Percentiles rank a stretch among this genome's conserved stretches.
Evolutionary conservation across 495 filamentous ascomycete genomes (phyloP).

Genomic region (Cudoniella acicularis): DNA sequence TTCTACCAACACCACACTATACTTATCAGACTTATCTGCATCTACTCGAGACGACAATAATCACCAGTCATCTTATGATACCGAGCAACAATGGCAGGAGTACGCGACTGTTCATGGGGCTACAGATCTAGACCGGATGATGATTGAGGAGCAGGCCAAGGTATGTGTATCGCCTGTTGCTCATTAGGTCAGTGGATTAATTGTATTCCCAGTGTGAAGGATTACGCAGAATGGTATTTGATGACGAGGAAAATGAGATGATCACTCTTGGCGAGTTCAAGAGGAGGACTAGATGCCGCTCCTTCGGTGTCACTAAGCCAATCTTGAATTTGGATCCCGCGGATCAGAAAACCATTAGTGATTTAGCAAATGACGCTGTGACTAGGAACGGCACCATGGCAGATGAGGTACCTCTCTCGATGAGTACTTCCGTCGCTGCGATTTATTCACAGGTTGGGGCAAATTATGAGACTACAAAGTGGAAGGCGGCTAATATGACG

Average conservation of each 20-base stretch:
- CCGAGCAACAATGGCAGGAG: neutral
- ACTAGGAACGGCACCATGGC: too few species aligned
- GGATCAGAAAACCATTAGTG: too few species aligned
- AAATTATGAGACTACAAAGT: too few species aligned
- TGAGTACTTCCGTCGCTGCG: too few species aligned
- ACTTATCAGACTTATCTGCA: neutral
- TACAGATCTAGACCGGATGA: conserved; percentile 6
- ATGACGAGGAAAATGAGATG: neutral
- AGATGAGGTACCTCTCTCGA: too few species aligned
- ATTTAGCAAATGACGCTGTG: too few species aligned
- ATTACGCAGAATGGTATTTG: neutral
- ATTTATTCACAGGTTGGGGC: too few species aligned
- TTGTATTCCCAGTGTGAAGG: neutral
- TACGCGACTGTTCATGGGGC: neutral
- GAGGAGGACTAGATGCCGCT: neutral
- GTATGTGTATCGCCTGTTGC: conserved; percentile 4
- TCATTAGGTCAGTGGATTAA: too few species aligned
- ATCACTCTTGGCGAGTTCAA: neutral
- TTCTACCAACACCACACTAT: too few species aligned
- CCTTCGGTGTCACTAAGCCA: neutral
- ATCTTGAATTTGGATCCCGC: neutral
- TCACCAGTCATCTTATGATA: too few species aligned
- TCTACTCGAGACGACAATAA: too few species aligned
- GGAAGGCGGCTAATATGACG: too few species aligned
- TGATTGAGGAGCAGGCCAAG: conserved; percentile 12